Conservation (phyloP, 2,329 filamentous ascomycete genomes). For the Claviceps sp. region DNA sequence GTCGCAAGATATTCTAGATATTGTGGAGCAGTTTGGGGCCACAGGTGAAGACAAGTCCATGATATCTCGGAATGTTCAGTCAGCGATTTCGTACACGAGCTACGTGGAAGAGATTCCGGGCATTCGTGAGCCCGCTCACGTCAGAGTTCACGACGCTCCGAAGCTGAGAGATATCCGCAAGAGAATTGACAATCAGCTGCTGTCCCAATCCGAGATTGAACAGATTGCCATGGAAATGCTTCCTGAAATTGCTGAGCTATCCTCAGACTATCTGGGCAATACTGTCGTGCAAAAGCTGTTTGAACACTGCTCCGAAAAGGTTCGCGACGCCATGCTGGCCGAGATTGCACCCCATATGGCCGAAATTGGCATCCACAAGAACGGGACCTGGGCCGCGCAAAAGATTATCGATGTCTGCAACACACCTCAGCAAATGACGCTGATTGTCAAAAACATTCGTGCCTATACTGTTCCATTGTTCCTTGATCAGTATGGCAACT, state of each 20-base stretch:
- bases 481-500: slow-evolving; percentile 96
- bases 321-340: slow-evolving; percentile 81
- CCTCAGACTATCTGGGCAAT: slow-evolving; percentile 94
- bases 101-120: slow-evolving; percentile 80
- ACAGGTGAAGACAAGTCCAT: slow-evolving; percentile 61
- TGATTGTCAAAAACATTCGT: slow-evolving; percentile 73
- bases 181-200: slow-evolving; percentile 88
- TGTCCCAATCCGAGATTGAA: slow-evolving; percentile 79
- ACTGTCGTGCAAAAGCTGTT: slow-evolving; percentile 99
- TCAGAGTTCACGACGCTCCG: slow-evolving; percentile 81
- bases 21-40: slow-evolving; percentile 81
- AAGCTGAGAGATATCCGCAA: slow-evolving; percentile 93
- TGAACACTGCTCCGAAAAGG: slow-evolving; percentile 81
- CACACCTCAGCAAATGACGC: slow-evolving; percentile 64
- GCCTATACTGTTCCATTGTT: slow-evolving; percentile 85
- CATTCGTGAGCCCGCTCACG: slow-evolving; percentile 77
- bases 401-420: slow-evolving; percentile 98
- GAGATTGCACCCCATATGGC: slow-evolving; percentile 85
- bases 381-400: slow-evolving; percentile 96
- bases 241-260: slow-evolving; percentile 85
- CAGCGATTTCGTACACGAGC: slow-evolving; percentile 58
- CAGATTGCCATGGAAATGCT: slow-evolving; percentile 88
- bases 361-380: slow-evolving; percentile 97
- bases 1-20: slow-evolving; percentile 68
- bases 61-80: slow-evolving; percentile 62